Conservation (phyloP, 2,329 filamentous ascomycete species). For the Apiospora saccharicola region DNA sequence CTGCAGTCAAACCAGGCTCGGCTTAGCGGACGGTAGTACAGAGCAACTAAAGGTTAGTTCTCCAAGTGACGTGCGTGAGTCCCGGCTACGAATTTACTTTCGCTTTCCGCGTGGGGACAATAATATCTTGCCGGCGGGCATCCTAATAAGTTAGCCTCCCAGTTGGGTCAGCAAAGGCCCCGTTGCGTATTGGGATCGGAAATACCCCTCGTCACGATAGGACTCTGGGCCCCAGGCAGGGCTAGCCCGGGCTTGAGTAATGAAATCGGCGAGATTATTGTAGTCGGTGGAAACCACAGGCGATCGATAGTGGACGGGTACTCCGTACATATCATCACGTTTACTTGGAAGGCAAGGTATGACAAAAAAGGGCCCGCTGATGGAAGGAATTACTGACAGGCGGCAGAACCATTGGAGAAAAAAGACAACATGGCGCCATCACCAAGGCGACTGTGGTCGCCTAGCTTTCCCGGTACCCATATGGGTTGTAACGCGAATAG, state of each 20-base stretch:
- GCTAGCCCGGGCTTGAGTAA: neutral
- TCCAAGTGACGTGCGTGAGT: constrained; percentile 20
- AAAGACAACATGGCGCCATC: neutral
- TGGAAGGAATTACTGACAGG: neutral
- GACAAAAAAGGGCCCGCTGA: neutral
- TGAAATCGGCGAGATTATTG: neutral
- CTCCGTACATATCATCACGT: neutral
- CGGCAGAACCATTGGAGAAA: neutral
- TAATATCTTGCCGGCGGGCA: constrained; percentile 11
- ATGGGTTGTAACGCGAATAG: constrained; percentile 15
- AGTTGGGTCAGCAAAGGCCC: constrained; percentile 11
- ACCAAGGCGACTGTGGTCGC: neutral
- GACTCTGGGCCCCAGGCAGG: constrained; percentile 5
- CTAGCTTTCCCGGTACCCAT: neutral
- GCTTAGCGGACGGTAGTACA: constrained; percentile 13
- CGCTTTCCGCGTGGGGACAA: constrained; percentile 24
- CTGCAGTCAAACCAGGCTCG: constrained; percentile 12
- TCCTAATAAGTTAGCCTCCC: constrained; percentile 10
- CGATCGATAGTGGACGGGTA: constrained; percentile 9
- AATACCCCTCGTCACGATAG: neutral
- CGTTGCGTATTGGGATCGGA: constrained; percentile 14
- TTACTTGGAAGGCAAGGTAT: neutral
- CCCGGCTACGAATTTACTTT: constrained; percentile 16
- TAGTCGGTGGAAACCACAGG: neutral
- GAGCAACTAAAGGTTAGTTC: constrained; percentile 15